Base-by-base conservation (phyloP, 108 stramenopile species). In the Nitzschia sp. region DNA sequence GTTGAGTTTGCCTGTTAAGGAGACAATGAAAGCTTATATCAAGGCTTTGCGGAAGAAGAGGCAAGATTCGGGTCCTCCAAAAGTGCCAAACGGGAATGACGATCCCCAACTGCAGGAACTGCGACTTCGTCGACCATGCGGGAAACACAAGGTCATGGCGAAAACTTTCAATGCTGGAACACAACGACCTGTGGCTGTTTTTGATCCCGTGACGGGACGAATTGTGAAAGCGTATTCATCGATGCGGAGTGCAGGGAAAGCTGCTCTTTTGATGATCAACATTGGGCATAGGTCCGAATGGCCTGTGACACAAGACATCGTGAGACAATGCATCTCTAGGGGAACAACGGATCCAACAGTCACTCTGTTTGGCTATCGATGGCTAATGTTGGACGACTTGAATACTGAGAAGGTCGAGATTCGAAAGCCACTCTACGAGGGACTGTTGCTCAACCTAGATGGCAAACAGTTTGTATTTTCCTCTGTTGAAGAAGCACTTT, bases 151-250 rank as follows among this genome's bases (percentile, higher is more conserved):
- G 44, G 76, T 85, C 22, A 37, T 20, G 20, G 61, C 68, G 15
- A 57, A 70, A 12, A 20, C 46, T 1, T 15, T 34, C 34, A 55
- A 59, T 12, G 42, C 55, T 17, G 40, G 41, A 0, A 60, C 37
- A 8, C 51, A 62, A 51, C 76, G 63, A 42, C n/a, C 60, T 10
- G 38, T 89, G 52, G 92, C 86, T n/a, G 79, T 94, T 9, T 80
- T 86, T 34, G 89, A 94, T 73, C 77, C 85, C 26, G 81, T 79
- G 24, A 91, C 78, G 0, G 81, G 80, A 12, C 77, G 65, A 43
- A 63, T 94, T 48, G 78, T 94, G 7, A 89, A 91, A 75, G 73
- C 81, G 37, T 94, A 89, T 69, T 70, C 73, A 38, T 76, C 88
- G 2, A 61, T 71, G 43, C 76, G 70, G 11, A 58, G 76, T 58